Evolutionary conservation across 2,329 filamentous ascomycete genomes (phyloP), one percentile per base, ranked within the genome.

Genomic region (Aschersonia sp.): DNA sequence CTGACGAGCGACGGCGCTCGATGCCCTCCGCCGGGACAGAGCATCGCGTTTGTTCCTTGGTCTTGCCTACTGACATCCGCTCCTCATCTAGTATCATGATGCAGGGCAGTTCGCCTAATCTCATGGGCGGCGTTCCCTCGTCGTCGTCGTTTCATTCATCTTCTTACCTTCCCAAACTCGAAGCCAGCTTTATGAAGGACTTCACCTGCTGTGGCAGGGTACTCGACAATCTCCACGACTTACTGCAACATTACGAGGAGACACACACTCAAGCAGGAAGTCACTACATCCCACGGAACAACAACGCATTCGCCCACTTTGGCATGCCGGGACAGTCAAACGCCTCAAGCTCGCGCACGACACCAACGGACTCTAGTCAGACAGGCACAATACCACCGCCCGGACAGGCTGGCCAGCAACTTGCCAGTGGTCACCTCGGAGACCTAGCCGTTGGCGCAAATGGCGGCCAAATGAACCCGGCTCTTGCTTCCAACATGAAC

Each of bases 131-230:
- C 44, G 81, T 75, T 49, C 78, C 89, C 57, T 94, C 89, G n/a
- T 87, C 92, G 0, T 96, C 90, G 1, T 94, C 87, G 22, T 22
- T 22, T 58, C 90, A 97, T 65, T 97, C 90, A 1, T 94, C 89
- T 6, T 97, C 92, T 30, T 97, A 97, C 62, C 77, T 96, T 1
- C 90, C 89, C 8, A 96, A 95, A 65, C 80, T 96, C 60, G 92
- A 98, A 66, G 90, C 90, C 52, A 92, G 90, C 60, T 98, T 96
- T 64, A 94, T 97, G 87, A 84, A 84, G 65, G 89, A 97, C 68
- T 97, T 97, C 67, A 84, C 84, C 46, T 98, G 92, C 69, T 98
- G 92, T 67, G 88, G 88, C 58, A 78, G 87, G 58, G 90, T 83
- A 33, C 76, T 96, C 55, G 85, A 89, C 30, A 94, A 89, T 46